A percentile compares a stretch with the other conserved stretches of the same genome.
These are phyloP conservation scores for Dioscorea cayenensis DNA, from an alignment of 116 monocot genomes.

Conservation along the genomic window DNA sequence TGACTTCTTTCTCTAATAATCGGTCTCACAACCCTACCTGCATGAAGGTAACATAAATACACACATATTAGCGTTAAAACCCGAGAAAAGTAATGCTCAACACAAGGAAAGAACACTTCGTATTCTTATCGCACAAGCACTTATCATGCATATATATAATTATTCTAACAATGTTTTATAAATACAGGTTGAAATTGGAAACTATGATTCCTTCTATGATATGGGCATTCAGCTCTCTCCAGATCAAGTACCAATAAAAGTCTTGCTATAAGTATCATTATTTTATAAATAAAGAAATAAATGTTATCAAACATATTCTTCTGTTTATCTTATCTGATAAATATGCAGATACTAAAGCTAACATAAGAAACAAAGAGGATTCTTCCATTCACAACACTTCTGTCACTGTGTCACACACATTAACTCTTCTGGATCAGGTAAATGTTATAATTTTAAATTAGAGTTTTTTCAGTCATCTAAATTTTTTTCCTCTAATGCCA, in stretches of 20 bases:
- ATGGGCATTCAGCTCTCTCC: conserved; percentile 68
- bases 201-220: conserved; percentile 95
- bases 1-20: too few relatives aligned
- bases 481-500: background rate
- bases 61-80: too few relatives aligned
- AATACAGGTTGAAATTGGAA: conserved; percentile 97
- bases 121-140: too few relatives aligned
- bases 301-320: too few relatives aligned
- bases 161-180: too few relatives aligned
- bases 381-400: conserved; percentile 68
- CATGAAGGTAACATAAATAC: too few relatives aligned
- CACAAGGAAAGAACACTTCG: too few relatives aligned
- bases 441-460: background rate
- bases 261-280: too few relatives aligned
- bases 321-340: background rate
- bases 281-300: too few relatives aligned
- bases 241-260: conserved; percentile 45
- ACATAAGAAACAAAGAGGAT: conserved; percentile 57
- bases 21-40: too few relatives aligned
- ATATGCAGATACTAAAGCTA: conserved; percentile 68
- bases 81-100: too few relatives aligned
- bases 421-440: conserved; percentile 88
- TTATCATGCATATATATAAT: too few relatives aligned
- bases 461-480: background rate
- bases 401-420: conserved; percentile 81